phyloP scores from a whole-genome alignment of 306 rosid genomes.

The Quercus aquifolioides region DNA sequence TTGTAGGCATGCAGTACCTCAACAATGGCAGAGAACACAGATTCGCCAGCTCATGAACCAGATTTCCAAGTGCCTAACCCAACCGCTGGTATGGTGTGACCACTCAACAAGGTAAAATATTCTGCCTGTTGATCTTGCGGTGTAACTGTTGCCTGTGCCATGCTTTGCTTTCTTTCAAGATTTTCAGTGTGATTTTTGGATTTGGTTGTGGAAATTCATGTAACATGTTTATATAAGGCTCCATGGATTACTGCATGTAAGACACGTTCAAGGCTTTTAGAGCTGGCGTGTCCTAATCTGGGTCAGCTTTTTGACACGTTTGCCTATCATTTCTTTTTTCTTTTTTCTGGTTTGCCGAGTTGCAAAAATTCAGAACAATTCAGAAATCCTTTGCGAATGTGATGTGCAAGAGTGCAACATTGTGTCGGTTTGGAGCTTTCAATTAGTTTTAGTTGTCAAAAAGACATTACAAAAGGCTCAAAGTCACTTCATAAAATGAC shows the following conservation, averaged over 20 bases:
- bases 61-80: constrained; percentile 58
- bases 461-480: no score
- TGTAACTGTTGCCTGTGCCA: constrained; percentile 30
- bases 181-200: neutral
- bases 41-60: constrained; percentile 38
- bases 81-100: constrained; percentile 44
- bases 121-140: constrained; percentile 33
- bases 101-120: constrained; percentile 41
- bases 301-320: constrained; percentile 19
- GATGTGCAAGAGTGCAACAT: no score
- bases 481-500: no score
- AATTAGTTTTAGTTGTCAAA: no score
- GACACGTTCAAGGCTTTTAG: constrained; percentile 26
- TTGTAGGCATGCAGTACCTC: constrained; percentile 17
- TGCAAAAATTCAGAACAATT: no score
- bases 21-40: constrained; percentile 37
- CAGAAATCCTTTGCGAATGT: no score
- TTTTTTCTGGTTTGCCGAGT: neutral
- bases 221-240: neutral
- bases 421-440: no score
- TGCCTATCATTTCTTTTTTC: neutral
- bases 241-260: constrained; percentile 32
- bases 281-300: constrained; percentile 9
- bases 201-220: neutral
- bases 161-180: neutral